These are phyloP conservation scores for Escovopsis sp. DNA, from an alignment of 2,329 filamentous ascomycete genomes.

Conservation along the genomic window DNA sequence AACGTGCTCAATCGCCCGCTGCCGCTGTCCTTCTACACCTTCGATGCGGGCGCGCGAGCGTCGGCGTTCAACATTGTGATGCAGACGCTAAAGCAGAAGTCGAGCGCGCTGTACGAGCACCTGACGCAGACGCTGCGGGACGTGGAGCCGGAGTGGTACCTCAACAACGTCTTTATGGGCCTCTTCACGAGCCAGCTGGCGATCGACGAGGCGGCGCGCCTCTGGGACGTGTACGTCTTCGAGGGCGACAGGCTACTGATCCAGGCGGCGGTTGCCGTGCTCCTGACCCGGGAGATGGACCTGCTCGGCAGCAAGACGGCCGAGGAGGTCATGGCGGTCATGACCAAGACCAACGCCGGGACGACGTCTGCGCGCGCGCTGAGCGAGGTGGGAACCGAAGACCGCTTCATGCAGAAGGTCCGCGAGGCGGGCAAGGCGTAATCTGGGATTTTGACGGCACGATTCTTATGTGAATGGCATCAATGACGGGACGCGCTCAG, in stretches of 20 bases:
- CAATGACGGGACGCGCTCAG: not conserved
- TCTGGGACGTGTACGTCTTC: slow-evolving; percentile 76
- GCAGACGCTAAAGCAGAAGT: slow-evolving; percentile 50
- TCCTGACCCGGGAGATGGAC: slow-evolving; percentile 39
- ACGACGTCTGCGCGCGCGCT: slow-evolving; percentile 20
- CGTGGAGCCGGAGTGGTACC: slow-evolving; percentile 36
- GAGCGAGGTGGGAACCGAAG: slow-evolving; percentile 32
- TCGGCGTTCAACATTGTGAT: slow-evolving; percentile 57
- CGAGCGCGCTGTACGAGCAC: slow-evolving; percentile 47
- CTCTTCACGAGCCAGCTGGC: slow-evolving; percentile 50
- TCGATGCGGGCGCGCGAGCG: slow-evolving; percentile 52
- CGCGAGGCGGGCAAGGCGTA: slow-evolving; percentile 21
- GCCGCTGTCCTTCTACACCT: slow-evolving; percentile 60
- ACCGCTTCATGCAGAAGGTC: slow-evolving; percentile 24
- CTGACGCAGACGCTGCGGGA: slow-evolving; percentile 36
- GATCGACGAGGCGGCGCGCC: slow-evolving; percentile 54
- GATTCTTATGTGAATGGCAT: slow-evolving; percentile 3
- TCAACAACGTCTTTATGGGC: slow-evolving; percentile 45
- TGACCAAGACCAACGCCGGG: slow-evolving; percentile 17
- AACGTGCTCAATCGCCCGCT: slow-evolving; percentile 67
- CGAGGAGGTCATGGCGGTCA: slow-evolving; percentile 28
- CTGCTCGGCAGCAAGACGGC: slow-evolving; percentile 32
- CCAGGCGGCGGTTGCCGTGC: slow-evolving; percentile 53
- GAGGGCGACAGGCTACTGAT: slow-evolving; percentile 64
- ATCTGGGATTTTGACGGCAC: slow-evolving; percentile 3